Base-by-base conservation (phyloP, 2,329 filamentous ascomycete genomes). In the Ophiostoma ips region DNA sequence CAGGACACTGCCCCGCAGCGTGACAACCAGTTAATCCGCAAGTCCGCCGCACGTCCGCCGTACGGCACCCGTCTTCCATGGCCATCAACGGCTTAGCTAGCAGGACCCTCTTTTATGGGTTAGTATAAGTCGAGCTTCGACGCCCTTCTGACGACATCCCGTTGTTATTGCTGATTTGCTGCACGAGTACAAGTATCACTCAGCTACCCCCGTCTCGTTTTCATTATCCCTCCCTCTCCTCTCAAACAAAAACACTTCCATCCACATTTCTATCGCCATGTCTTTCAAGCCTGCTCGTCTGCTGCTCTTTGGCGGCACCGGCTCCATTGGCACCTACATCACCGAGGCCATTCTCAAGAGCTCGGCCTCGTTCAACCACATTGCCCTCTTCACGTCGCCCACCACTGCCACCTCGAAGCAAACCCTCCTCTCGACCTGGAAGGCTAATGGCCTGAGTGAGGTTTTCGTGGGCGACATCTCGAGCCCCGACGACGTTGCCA, bases 391-490 rank as follows among this genome's bases (percentile, higher is more conserved):
- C 54, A 59, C 59, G 5, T 79, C 76, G 6, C 57, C 66, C 10
- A 64, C 63, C 45, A 77, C 74, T 0, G 63, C 69, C n/a, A 59
- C 68, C 45, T 67, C 63, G 10, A 83, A 82, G 56, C 54, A 64
- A 2, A 60, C 66, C 1, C 62, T 70, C 31, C 66, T 83, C 11
- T 44, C 57, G 2, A 51, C 55, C 35, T 66, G 64, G 64, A 67
- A 72, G 31, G 59, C 62, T 1, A 59, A 61, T 1, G 68, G 71
- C 52, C 72, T 72, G 15, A 66, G 74, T 51, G 72, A 72, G 10
- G 66, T 83, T 6, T 65, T 80, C 18, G 66, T 73, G 1, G 79
- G 79, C 19, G 69, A 80, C 58, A 58, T 81, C 6, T 66, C 65
- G 2, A 72, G 69, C 21, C 68, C 72, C 21, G 59, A 65, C 11